A percentile compares a stretch with the other conserved stretches of the same genome.
Conservation (phyloP, 1,284 basidiomycete species). For the Apiotrichum siamense region DNA sequence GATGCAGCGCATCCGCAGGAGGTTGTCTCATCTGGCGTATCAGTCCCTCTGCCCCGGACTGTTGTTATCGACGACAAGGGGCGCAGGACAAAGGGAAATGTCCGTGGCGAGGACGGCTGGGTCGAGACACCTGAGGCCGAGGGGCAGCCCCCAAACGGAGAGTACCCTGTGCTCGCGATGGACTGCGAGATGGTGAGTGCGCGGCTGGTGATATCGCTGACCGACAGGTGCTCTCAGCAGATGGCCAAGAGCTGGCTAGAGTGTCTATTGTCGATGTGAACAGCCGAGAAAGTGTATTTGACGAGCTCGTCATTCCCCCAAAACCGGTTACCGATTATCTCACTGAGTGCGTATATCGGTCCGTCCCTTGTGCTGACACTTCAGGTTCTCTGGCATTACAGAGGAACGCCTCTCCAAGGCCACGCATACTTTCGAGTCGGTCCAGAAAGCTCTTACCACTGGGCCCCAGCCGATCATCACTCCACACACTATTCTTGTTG, state of each 20-base stretch:
- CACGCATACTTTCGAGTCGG: constrained; percentile 66
- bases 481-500: constrained; percentile 76
- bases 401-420: constrained; percentile 60
- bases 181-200: constrained; percentile 87
- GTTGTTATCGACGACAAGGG: constrained; percentile 12
- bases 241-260: constrained; percentile 78
- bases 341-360: constrained; percentile 57
- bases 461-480: constrained; percentile 50
- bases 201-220: not conserved
- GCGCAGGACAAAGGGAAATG: constrained; percentile 48
- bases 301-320: constrained; percentile 75
- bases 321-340: constrained; percentile 79
- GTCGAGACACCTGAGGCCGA: constrained; percentile 62
- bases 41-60: not conserved
- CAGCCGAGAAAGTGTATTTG: constrained; percentile 66
- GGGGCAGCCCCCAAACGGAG: constrained; percentile 27
- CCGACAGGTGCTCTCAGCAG: constrained; percentile 71
- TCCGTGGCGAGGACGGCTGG: constrained; percentile 55
- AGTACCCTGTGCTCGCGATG: constrained; percentile 50
- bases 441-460: constrained; percentile 63
- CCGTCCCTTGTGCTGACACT: constrained; percentile 3
- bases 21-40: not conserved
- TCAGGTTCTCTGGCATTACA: constrained; percentile 85
- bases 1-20: not conserved
- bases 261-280: constrained; percentile 73